Conservation (phyloP, 495 filamentous ascomycete genomes). For the Neurospora hispaniola region DNA sequence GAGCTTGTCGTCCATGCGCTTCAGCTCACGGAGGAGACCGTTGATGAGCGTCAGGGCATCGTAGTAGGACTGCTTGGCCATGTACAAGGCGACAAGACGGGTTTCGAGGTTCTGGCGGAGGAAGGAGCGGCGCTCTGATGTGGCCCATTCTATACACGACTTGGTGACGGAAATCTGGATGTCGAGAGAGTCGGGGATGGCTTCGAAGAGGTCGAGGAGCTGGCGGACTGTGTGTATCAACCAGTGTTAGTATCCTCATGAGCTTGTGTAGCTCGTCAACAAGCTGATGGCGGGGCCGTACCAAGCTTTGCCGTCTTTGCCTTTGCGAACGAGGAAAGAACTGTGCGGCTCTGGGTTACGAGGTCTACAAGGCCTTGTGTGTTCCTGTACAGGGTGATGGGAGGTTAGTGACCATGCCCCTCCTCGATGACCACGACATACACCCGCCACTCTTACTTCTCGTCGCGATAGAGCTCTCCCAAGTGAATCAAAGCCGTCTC, state of each 20-base stretch:
- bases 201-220: conserved; percentile 88
- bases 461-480: conserved; percentile 86
- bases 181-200: conserved; percentile 85
- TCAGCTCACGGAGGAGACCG: conserved; percentile 85
- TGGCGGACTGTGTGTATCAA: conserved; percentile 69
- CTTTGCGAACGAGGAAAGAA: conserved; percentile 91
- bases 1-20: conserved; percentile 96
- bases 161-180: conserved; percentile 89
- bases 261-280: neutral
- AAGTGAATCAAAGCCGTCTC: conserved; percentile 74
- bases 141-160: conserved; percentile 98
- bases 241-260: conserved; percentile 1
- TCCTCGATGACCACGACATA: neutral
- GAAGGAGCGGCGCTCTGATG: conserved; percentile 84
- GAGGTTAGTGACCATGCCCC: conserved; percentile 1
- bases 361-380: conserved; percentile 81
- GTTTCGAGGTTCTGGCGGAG: conserved; percentile 97
- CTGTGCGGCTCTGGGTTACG: conserved; percentile 78
- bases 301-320: conserved; percentile 98
- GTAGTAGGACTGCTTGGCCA: conserved; percentile 93
- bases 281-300: conserved; percentile 27
- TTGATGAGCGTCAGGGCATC: conserved; percentile 96
- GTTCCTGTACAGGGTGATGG: conserved; percentile 38
- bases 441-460: conserved; percentile 41
- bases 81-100: conserved; percentile 83